Percentiles rank a stretch among this genome's conserved stretches.
These are phyloP conservation scores for Myxozyma udenii DNA, from an alignment of 805 yeast species.

Conservation along the genomic window DNA sequence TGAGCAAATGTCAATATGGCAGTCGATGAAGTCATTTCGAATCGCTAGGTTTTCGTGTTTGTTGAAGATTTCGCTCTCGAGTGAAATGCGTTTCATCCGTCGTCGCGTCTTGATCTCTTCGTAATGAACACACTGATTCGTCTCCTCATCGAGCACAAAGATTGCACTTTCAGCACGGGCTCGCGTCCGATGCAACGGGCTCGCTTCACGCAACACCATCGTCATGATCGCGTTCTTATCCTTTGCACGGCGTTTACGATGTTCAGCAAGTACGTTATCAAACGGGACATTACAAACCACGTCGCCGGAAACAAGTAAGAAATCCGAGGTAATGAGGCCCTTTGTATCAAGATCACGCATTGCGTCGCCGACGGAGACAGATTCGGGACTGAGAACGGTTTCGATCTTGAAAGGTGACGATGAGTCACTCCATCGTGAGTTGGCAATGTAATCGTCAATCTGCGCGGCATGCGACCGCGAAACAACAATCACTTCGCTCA, in stretches of 20 bases:
- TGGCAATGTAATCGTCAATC: constrained; percentile 74
- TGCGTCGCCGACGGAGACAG: constrained; percentile 92
- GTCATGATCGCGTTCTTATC: constrained; percentile 94
- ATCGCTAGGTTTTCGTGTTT: constrained; percentile 71
- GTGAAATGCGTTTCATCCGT: constrained; percentile 50
- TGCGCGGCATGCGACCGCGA: constrained; percentile 90
- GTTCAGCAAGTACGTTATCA: constrained; percentile 66
- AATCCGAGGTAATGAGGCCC: constrained; percentile 86
- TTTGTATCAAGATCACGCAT: constrained; percentile 93
- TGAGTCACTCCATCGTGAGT: constrained; percentile 41
- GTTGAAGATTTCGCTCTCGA: constrained; percentile 82
- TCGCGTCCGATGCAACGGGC: constrained; percentile 74
- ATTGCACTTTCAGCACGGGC: constrained; percentile 76
- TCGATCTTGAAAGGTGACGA: constrained; percentile 78
- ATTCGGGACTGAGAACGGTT: constrained; percentile 78
- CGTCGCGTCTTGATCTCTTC: constrained; percentile 58
- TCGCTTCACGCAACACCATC: constrained; percentile 84
- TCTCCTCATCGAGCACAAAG: constrained; percentile 71
- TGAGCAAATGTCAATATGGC: constrained; percentile 93
- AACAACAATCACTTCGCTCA: constrained; percentile 82
- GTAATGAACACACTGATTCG: constrained; percentile 77
- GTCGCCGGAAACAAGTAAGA: constrained; percentile 87
- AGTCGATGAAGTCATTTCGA: constrained; percentile 91
- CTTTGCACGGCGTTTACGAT: constrained; percentile 59
- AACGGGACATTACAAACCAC: constrained; percentile 90